These are phyloP conservation scores for Scleromitrula shiraiana DNA, from an alignment of 2,329 filamentous ascomycete species.

Conservation along the genomic window DNA sequence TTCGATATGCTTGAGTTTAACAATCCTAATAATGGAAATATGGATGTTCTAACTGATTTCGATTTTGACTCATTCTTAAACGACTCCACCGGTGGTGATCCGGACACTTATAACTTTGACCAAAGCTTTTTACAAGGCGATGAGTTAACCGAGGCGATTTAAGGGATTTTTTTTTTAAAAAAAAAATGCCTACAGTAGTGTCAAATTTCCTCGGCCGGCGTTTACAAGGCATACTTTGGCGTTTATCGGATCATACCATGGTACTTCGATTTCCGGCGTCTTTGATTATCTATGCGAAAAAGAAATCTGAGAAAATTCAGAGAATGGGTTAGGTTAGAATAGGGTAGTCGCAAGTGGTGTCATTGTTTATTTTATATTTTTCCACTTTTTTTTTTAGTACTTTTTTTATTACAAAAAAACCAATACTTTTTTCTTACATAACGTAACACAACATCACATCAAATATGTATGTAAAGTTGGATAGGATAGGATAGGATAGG, in stretches of 20 bases:
- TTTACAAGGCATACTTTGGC: slow-evolving; percentile 30
- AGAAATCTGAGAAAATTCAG: slow-evolving; percentile 9
- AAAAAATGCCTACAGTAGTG: slow-evolving; percentile 8
- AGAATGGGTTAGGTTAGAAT: no score
- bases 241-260: slow-evolving; percentile 30
- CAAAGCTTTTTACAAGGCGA: slow-evolving; percentile 47
- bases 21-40: slow-evolving; percentile 42
- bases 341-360: no score
- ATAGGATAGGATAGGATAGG: no score
- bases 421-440: no score
- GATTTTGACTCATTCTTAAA: slow-evolving; percentile 63
- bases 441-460: no score
- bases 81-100: slow-evolving; percentile 33
- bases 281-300: slow-evolving; percentile 26
- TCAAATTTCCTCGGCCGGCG: slow-evolving; percentile 23
- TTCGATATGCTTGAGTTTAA: slow-evolving; percentile 43
- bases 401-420: no score
- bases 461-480: no score
- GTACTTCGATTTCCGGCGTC: slow-evolving; percentile 20
- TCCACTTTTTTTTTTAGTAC: no score
- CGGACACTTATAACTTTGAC: slow-evolving; percentile 49
- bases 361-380: no score
- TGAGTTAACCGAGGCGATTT: slow-evolving; percentile 50
- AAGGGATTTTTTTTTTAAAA: slow-evolving; percentile 14
- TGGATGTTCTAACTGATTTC: slow-evolving; percentile 57